Conservation (phyloP, 73 alveolate genomes). For the Halteria grandinella region DNA sequence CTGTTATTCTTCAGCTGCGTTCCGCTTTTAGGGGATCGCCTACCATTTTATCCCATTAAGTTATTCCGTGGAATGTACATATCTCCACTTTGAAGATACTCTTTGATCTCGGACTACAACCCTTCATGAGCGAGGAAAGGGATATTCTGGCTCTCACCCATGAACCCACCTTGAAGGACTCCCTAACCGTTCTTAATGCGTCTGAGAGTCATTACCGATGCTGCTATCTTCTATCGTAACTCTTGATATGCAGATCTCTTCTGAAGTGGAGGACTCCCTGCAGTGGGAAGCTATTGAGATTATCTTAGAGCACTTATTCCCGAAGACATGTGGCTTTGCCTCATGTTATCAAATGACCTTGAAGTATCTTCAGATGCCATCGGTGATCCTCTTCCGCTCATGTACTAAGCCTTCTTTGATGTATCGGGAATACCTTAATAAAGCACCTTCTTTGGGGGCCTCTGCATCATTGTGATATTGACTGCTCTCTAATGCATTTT, state of each 20-base stretch:
- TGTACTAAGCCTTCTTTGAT: no score
- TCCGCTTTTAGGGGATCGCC: background rate
- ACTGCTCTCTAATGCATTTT: no score
- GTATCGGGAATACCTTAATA: no score
- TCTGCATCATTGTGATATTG: no score
- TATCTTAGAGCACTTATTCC: no score
- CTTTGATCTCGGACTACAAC: background rate
- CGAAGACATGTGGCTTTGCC: no score
- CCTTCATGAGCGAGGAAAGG: constrained; percentile 10
- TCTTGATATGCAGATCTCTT: constrained; percentile 44
- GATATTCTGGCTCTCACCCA: constrained; percentile 10
- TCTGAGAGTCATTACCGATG: constrained; percentile 32
- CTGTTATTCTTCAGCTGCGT: background rate
- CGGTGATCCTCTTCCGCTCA: no score
- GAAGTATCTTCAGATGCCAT: no score
- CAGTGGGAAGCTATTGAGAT: no score
- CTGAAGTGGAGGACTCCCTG: no score
- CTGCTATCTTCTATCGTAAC: constrained; percentile 17
- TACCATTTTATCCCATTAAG: background rate
- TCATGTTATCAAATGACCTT: no score
- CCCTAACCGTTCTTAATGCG: constrained; percentile 25
- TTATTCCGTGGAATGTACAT: constrained; percentile 23
- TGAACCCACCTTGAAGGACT: constrained; percentile 2
- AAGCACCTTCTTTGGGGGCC: no score
- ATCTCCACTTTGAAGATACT: constrained; percentile 16